Evolutionary conservation across 2,329 filamentous ascomycete species (phyloP).

Genomic region (Apiospora pterosperma): DNA sequence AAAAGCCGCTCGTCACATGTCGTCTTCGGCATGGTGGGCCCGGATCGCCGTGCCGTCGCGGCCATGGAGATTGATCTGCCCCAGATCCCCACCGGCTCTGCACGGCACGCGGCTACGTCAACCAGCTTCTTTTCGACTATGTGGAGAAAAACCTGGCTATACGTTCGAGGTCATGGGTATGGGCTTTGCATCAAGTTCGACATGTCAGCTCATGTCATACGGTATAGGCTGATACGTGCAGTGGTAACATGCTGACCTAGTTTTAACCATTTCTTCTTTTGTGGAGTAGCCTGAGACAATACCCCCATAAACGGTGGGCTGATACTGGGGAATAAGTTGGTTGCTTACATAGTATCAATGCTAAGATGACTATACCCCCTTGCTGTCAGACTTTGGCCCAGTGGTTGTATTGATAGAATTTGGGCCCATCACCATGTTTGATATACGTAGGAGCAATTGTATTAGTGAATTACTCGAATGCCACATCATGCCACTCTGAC

Average conservation of each 20-base stretch:
- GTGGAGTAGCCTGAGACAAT: not conserved
- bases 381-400: not conserved
- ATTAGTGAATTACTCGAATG: not conserved
- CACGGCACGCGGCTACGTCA: not conserved
- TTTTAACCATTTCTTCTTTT: not conserved
- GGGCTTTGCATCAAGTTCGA: not conserved
- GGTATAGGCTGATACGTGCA: not conserved
- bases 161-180: not conserved
- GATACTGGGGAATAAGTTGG: not conserved
- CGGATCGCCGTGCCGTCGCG: no score
- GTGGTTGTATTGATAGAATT: not conserved
- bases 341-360: not conserved
- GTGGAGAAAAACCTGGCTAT: not conserved
- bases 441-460: not conserved
- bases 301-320: no score
- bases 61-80: no score
- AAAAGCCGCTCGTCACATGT: no score
- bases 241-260: not conserved
- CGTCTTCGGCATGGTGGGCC: no score
- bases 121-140: not conserved
- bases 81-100: no score
- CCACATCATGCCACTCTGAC: not conserved
- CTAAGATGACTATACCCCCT: not conserved
- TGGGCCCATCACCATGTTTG: not conserved
- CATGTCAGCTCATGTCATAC: not conserved